A percentile compares a stretch with the other conserved stretches of the same genome.
phyloP scores from a whole-genome alignment of 768 basidiomycete genomes.

The Lentinula boryana region DNA sequence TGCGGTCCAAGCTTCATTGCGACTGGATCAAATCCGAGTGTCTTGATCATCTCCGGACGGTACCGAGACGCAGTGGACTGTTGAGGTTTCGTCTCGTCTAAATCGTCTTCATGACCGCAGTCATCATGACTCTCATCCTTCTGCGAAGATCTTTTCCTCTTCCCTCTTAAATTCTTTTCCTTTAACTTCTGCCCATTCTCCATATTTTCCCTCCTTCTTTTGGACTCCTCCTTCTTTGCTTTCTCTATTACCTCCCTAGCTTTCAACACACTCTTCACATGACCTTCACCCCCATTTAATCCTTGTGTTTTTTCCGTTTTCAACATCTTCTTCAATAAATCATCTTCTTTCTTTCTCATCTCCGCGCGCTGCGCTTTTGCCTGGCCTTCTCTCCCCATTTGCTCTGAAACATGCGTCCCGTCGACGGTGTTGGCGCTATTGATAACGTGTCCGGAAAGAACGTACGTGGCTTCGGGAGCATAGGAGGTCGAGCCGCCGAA shows the following conservation, averaged over 20 bases:
- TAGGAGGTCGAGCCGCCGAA: conserved; percentile 9
- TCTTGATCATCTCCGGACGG: conserved; percentile 60
- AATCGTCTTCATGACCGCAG: conserved; percentile 9
- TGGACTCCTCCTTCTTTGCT: conserved; percentile 12
- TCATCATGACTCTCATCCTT: conserved; percentile 10
- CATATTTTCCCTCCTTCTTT: conserved; percentile 10
- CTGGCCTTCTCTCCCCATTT: conserved; percentile 74
- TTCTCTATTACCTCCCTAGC: conserved; percentile 43
- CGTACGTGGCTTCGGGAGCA: conserved; percentile 52
- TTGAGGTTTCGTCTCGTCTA: background rate
- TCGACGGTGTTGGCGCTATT: conserved; percentile 30
- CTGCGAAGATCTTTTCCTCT: conserved; percentile 23
- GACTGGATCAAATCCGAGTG: conserved; percentile 77
- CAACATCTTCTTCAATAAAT: conserved; percentile 51
- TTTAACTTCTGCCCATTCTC: conserved; percentile 14
- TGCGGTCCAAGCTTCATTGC: conserved; percentile 38
- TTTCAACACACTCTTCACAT: conserved; percentile 57
- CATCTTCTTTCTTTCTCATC: conserved; percentile 55
- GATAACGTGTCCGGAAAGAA: conserved; percentile 76
- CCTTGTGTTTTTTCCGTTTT: conserved; percentile 8
- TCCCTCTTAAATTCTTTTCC: conserved; percentile 7
- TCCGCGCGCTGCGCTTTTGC: conserved; percentile 64
- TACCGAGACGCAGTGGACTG: conserved; percentile 31
- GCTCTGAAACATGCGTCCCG: conserved; percentile 57
- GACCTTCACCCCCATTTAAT: conserved; percentile 51